These are phyloP conservation scores for Nitzschia sp. DNA, from an alignment of 108 stramenopile genomes.

Conservation along the genomic window DNA sequence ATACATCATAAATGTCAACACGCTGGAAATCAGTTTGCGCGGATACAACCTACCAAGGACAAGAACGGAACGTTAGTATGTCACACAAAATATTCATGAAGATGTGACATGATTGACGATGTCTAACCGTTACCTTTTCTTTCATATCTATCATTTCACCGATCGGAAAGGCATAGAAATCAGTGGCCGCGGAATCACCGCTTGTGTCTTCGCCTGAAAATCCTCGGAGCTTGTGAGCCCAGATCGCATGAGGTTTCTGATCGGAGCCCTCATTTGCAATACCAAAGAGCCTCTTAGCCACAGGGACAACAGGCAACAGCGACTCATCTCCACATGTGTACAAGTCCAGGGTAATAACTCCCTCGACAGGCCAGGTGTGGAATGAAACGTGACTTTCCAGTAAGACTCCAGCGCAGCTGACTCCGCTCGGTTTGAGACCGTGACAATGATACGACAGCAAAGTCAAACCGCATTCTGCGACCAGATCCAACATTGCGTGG, in stretches of 20 bases:
- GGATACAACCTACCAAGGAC: constrained; percentile 24
- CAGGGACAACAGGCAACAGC: constrained; percentile 60
- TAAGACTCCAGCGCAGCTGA: constrained; percentile 75
- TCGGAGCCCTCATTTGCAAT: constrained; percentile 12
- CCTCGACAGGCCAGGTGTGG: constrained; percentile 76
- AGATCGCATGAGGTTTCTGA: constrained; percentile 41
- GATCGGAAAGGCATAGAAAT: constrained; percentile 31
- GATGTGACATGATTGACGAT: neutral
- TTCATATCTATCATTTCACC: constrained; percentile 55
- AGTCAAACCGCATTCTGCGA: constrained; percentile 52
- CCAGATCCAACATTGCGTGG: constrained; percentile 62
- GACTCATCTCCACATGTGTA: constrained; percentile 71
- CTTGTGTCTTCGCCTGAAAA: constrained; percentile 27
- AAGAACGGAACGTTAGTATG: neutral
- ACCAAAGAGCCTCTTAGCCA: constrained; percentile 59
- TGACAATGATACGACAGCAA: constrained; percentile 82
- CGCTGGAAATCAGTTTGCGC: constrained; percentile 53
- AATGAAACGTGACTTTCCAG: constrained; percentile 79
- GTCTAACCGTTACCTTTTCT: constrained; percentile 19
- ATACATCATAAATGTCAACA: constrained; percentile 69
- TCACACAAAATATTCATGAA: too few relatives aligned
- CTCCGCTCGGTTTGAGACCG: constrained; percentile 60
- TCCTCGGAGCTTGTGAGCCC: constrained; percentile 76
- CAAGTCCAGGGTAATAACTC: constrained; percentile 79
- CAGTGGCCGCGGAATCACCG: constrained; percentile 5